A percentile compares a stretch with the other conserved stretches of the same genome.
phyloP scores from a whole-genome alignment of 768 basidiomycete species.

The Pleurotus eryngii region DNA sequence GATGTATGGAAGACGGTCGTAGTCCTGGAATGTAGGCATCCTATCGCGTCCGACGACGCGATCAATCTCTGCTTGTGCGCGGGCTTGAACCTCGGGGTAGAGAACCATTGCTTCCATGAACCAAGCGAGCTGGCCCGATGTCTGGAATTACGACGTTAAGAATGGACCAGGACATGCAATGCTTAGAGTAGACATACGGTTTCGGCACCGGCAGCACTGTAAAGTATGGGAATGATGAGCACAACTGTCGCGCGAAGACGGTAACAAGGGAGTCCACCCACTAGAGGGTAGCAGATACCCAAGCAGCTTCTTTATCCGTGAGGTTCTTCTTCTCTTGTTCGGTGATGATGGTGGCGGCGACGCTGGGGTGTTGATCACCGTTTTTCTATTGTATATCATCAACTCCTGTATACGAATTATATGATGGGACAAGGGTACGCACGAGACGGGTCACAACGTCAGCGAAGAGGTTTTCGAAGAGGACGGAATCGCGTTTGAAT shows the following conservation, averaged over 20 bases:
- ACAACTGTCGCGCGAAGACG: slow-evolving; percentile 5
- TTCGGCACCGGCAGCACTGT: slow-evolving; percentile 14
- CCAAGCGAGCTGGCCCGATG: slow-evolving; percentile 18
- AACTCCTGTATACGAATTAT: too few species aligned
- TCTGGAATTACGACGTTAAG: slow-evolving; percentile 15
- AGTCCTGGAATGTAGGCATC: slow-evolving; percentile 20
- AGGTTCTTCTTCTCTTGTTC: slow-evolving; percentile 9
- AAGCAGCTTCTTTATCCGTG: slow-evolving; percentile 11
- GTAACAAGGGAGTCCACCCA: not conserved
- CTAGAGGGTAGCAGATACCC: slow-evolving; percentile 14
- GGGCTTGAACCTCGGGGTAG: slow-evolving; percentile 20
- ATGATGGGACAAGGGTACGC: not conserved
- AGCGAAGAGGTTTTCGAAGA: slow-evolving; percentile 10
- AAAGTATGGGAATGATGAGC: slow-evolving; percentile 6
- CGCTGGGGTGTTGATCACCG: slow-evolving; percentile 9
- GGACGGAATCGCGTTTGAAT: slow-evolving; percentile 8
- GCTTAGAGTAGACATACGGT: slow-evolving; percentile 15
- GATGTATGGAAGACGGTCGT: slow-evolving; percentile 16
- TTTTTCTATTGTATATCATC: slow-evolving; percentile 8
- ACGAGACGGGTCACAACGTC: slow-evolving; percentile 11
- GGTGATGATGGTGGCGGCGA: slow-evolving; percentile 9
- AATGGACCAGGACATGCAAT: slow-evolving; percentile 13
- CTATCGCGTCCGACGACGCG: slow-evolving; percentile 14
- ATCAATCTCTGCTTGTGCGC: slow-evolving; percentile 26
- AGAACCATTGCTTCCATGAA: slow-evolving; percentile 15